These are phyloP conservation scores for Hypoxylon sp. DNA, from an alignment of 2,329 filamentous ascomycete species.

Conservation along the genomic window DNA sequence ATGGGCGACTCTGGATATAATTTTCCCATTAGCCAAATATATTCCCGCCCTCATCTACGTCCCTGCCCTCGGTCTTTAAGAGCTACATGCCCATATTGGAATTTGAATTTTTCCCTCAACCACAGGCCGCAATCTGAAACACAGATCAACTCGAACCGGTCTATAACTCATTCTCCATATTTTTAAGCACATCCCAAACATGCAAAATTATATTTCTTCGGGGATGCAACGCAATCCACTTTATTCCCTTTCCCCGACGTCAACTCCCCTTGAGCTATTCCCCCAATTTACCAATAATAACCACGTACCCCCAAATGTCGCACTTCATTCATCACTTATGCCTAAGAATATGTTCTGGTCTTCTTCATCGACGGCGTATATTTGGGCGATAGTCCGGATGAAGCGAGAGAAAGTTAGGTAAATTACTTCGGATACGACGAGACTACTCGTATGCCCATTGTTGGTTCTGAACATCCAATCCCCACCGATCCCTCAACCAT, in stretches of 20 bases:
- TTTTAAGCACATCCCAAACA: background rate
- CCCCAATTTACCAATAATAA: background rate
- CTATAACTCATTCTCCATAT: background rate
- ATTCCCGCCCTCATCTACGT: background rate
- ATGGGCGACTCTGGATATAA: background rate
- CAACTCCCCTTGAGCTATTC: background rate
- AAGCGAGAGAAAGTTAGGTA: background rate
- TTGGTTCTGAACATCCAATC: background rate
- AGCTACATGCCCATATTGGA: background rate
- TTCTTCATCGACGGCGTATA: slow-evolving; percentile 1
- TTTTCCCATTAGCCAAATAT: background rate
- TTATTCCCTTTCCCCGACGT: background rate
- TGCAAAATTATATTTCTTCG: background rate
- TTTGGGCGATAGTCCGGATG: background rate
- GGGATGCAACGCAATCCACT: background rate
- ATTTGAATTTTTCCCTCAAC: background rate
- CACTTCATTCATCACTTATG: background rate
- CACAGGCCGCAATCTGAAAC: background rate
- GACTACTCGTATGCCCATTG: background rate
- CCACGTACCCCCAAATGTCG: background rate
- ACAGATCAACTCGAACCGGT: background rate
- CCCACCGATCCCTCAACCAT: too few species aligned
- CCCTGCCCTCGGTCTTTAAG: background rate
- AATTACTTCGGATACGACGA: background rate
- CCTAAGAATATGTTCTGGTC: background rate